phyloP scores from a whole-genome alignment of 768 basidiomycete genomes.

The Pisolithus tinctorius region DNA sequence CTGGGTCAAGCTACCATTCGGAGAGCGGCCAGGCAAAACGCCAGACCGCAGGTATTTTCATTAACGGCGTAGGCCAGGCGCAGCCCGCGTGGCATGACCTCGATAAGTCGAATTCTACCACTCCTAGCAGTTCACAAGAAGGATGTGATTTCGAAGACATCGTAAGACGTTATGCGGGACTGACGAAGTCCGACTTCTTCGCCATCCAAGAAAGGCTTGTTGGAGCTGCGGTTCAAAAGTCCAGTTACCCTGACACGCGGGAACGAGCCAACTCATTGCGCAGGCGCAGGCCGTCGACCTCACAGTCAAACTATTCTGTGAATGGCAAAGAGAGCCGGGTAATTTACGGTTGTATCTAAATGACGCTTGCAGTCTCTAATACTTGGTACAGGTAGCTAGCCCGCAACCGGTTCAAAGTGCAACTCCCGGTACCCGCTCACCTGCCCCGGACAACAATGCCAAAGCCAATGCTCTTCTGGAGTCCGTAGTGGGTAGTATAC shows the following conservation, averaged over 20 bases:
- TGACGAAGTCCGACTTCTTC: conserved; percentile 63
- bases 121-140: conserved; percentile 45
- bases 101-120: conserved; percentile 42
- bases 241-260: conserved; percentile 47
- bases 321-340: conserved; percentile 43
- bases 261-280: conserved; percentile 67
- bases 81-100: conserved; percentile 64
- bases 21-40: conserved; percentile 55
- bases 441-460: conserved; percentile 42
- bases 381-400: conserved; percentile 44
- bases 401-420: conserved; percentile 38
- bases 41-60: conserved; percentile 47
- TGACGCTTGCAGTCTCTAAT: conserved; percentile 5
- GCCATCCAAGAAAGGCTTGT: conserved; percentile 74
- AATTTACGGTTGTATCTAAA: conserved; percentile 8
- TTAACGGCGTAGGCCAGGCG: conserved; percentile 37
- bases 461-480: conserved; percentile 64
- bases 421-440: conserved; percentile 22
- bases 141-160: conserved; percentile 60
- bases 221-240: conserved; percentile 52
- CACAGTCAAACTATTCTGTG: conserved; percentile 70
- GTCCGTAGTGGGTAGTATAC: conserved; percentile 53
- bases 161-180: conserved; percentile 56
- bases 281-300: conserved; percentile 70
- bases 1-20: conserved; percentile 84